Base-by-base conservation (phyloP, 2,329 filamentous ascomycete genomes). In the Talaromyces sp. region DNA sequence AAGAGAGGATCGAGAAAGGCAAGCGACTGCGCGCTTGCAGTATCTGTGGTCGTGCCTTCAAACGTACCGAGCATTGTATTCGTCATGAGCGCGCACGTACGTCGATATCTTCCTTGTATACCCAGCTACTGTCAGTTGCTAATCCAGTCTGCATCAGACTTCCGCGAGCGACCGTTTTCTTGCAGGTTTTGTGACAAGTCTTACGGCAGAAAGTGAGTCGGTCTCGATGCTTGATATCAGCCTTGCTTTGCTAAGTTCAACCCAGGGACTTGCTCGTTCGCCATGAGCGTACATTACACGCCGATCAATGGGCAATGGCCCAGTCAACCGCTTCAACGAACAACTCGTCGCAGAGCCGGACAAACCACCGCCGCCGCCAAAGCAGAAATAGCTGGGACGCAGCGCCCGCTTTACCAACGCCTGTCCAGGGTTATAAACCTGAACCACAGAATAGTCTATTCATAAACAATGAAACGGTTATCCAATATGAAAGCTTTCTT, bases 21-120 rank as follows among this genome's bases (percentile, higher is more conserved):
- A 62, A 62, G 54, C 62, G 62, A 25, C 53, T 64, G 39, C 62
- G 62, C 63, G 65, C 67, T 17, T 72, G 70, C 61, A 67, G 62
- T 30, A 67, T 69, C 57, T 75, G 72, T 63, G 65, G 66, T 32
- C 66, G 68, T 55, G 63, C 67, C 17, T 75, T 75, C 65, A 74
- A 74, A 60, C 66, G 72, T 42, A 71, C 67, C 32, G 72, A 75
- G 62, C 72, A 75, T 64, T 73, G 71, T 55, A 67, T 71, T 58
- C 67, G 72, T 30, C 72, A 75, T 62, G 71, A 75, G 61, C 64
- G 72, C 44, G 71, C 70, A 11, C 72, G 68, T 70, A 66, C 59
- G 68, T 65, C 15, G 25, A 27, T 44, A 13, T 0, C 28, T 19
- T 56, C 17, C 7, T 15, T 39, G 11, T 10, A 22, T 39, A 56